A percentile compares a stretch with the other conserved stretches of the same genome.
Evolutionary conservation across 1,284 basidiomycete species (phyloP).

Genomic region (Puccinia hordei): DNA sequence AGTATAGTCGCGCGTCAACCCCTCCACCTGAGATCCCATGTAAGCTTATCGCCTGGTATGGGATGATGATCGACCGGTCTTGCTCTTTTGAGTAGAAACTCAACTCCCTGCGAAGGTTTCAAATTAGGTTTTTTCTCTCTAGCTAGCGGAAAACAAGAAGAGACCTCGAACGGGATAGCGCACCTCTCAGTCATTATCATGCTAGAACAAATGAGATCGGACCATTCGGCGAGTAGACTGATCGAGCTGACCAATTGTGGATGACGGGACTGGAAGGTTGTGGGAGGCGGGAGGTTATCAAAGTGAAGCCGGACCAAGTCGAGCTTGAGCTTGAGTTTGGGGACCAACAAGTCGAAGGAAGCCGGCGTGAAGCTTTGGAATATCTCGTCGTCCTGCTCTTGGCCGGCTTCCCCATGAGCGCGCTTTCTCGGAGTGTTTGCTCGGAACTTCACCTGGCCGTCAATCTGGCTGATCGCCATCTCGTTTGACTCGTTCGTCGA

Average conservation of each 20-base stretch:
- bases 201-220: not conserved
- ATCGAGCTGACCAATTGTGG: not conserved
- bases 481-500: no score
- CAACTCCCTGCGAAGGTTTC: not conserved
- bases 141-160: not conserved
- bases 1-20: not conserved
- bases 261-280: not conserved
- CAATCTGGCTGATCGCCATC: no score
- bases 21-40: slow-evolving; percentile 10
- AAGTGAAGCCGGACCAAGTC: not conserved
- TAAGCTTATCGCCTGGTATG: not conserved
- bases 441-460: no score
- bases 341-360: slow-evolving; percentile 2
- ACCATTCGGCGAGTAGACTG: not conserved
- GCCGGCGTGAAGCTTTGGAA: not conserved
- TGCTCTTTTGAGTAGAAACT: not conserved
- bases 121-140: not conserved
- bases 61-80: not conserved
- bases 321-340: not conserved
- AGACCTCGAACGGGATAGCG: not conserved
- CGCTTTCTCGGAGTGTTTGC: no score
- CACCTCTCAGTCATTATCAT: not conserved
- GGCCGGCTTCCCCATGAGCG: no score
- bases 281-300: not conserved
- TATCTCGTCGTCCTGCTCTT: not conserved